A percentile compares a stretch with the other conserved stretches of the same genome.
Conservation (phyloP, 257 asterid species). For the Haberlea rhodopensis region DNA sequence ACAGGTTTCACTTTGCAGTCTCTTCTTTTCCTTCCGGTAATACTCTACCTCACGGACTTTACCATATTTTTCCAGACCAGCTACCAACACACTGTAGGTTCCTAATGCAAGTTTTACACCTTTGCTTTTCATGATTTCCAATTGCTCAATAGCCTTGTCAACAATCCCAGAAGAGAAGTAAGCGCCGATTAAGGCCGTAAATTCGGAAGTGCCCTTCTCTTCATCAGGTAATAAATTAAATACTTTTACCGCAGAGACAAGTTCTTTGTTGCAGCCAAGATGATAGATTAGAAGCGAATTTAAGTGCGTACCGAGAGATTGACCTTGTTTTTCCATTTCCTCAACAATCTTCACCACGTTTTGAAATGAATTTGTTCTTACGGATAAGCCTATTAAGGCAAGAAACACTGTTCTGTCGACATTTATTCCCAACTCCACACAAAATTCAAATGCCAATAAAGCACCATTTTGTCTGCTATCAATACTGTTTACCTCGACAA, state of each 20-base stretch:
- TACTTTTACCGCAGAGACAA: constrained; percentile 49
- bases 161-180: constrained; percentile 55
- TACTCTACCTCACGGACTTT: constrained; percentile 38
- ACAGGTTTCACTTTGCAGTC: constrained; percentile 34
- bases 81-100: constrained; percentile 52
- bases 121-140: constrained; percentile 49
- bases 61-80: constrained; percentile 65
- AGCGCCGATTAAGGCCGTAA: constrained; percentile 64
- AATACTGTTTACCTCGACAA: constrained; percentile 53
- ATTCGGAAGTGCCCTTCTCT: constrained; percentile 66
- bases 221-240: constrained; percentile 56
- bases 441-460: constrained; percentile 51
- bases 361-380: constrained; percentile 51
- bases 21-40: constrained; percentile 61
- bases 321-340: constrained; percentile 51
- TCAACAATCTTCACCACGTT: constrained; percentile 56
- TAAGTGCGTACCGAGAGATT: constrained; percentile 61
- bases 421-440: constrained; percentile 45
- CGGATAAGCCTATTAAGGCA: constrained; percentile 56
- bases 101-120: constrained; percentile 53
- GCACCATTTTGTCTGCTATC: constrained; percentile 52
- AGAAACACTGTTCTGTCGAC: constrained; percentile 57
- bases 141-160: constrained; percentile 56
- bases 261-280: constrained; percentile 58
- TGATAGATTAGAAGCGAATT: constrained; percentile 62